Percentiles rank a stretch among this genome's conserved stretches.
phyloP scores from a whole-genome alignment of 2,329 filamentous ascomycete genomes.

The Thielaviopsis cerberus region DNA sequence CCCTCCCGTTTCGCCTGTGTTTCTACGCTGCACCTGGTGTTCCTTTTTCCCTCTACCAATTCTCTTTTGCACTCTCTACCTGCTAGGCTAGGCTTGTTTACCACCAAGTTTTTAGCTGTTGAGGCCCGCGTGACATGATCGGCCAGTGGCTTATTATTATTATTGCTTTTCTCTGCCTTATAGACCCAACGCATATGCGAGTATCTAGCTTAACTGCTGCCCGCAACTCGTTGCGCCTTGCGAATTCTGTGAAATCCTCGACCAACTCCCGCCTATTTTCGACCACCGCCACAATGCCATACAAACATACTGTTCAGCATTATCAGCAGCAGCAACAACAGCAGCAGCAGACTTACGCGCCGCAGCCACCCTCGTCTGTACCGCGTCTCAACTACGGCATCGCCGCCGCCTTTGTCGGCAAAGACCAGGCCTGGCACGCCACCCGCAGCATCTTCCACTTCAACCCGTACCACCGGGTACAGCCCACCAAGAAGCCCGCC shows the following conservation, averaged over 20 bases:
- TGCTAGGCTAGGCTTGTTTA: not conserved
- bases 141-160: conserved; percentile 12
- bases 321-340: not conserved
- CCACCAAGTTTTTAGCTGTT: not conserved
- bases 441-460: conserved; percentile 55
- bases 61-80: not conserved
- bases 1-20: not conserved
- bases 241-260: conserved; percentile 3
- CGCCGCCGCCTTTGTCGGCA: conserved; percentile 57
- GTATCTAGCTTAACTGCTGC: conserved; percentile 11
- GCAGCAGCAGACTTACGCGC: not conserved
- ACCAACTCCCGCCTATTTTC: conserved; percentile 6
- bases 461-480: conserved; percentile 43
- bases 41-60: not conserved
- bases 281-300: conserved; percentile 4
- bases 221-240: conserved; percentile 12
- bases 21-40: not conserved
- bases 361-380: not conserved
- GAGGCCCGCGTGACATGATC: conserved; percentile 8
- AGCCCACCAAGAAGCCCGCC: conserved; percentile 33
- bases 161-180: conserved; percentile 9
- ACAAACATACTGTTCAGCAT: not conserved
- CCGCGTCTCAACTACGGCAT: conserved; percentile 46
- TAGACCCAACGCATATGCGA: conserved; percentile 12
- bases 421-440: conserved; percentile 49